Percentiles rank a stretch among this genome's conserved stretches.
These are phyloP conservation scores for Fonsecaea nubica DNA, from an alignment of 2,329 filamentous ascomycete genomes.

Conservation along the genomic window DNA sequence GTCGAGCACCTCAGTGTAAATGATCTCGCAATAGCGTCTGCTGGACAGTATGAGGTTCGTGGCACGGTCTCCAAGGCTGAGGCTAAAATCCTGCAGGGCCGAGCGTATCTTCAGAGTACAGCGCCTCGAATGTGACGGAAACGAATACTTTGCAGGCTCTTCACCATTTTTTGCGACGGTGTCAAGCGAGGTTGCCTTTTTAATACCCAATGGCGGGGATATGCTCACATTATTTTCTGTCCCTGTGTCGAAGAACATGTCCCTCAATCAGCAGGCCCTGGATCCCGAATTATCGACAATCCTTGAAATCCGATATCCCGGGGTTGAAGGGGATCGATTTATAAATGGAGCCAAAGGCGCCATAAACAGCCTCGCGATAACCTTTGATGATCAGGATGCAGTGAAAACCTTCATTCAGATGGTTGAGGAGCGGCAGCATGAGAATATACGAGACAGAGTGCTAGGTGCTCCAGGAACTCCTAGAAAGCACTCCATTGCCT, in stretches of 20 bases:
- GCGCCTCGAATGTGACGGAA: conserved; percentile 17
- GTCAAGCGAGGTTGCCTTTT: conserved; percentile 20
- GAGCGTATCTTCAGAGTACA: conserved; percentile 25
- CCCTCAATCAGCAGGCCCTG: conserved; percentile 7
- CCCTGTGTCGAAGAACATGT: conserved; percentile 17
- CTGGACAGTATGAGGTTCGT: conserved; percentile 8
- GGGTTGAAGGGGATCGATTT: conserved; percentile 21
- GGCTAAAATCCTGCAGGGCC: conserved; percentile 14
- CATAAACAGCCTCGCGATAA: conserved; percentile 23
- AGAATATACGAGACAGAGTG: background rate
- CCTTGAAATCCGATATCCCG: conserved; percentile 23
- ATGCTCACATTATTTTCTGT: conserved; percentile 25
- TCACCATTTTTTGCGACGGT: conserved; percentile 21
- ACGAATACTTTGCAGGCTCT: conserved; percentile 8
- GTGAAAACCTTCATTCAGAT: conserved; percentile 17
- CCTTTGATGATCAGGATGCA: conserved; percentile 21
- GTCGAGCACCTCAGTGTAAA: conserved; percentile 25
- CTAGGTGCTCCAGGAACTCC: background rate
- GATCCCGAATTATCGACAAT: conserved; percentile 19
- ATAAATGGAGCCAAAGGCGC: conserved; percentile 28
- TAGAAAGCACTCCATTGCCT: conserved; percentile 20
- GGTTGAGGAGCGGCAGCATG: conserved; percentile 6
- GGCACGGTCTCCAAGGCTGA: background rate
- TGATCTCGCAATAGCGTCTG: conserved; percentile 11
- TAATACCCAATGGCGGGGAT: conserved; percentile 19